Percentiles rank a stretch among this genome's conserved stretches.
These are phyloP conservation scores for Eimeria falciformis DNA, from an alignment of 169 alveolate species.

Conservation along the genomic window DNA sequence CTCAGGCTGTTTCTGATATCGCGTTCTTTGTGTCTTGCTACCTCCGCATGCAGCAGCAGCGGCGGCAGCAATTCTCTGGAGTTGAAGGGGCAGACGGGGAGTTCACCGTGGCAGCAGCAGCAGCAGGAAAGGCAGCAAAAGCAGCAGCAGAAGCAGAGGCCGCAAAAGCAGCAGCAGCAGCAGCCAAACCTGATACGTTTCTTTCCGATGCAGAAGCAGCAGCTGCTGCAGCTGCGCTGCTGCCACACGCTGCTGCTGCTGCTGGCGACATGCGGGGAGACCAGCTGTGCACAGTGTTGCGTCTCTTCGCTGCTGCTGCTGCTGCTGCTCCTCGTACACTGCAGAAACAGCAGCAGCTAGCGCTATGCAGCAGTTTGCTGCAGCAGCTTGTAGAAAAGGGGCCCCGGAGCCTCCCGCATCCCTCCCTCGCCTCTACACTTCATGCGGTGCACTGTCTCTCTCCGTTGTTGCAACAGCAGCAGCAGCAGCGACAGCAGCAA, in stretches of 20 bases:
- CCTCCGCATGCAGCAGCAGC: not conserved
- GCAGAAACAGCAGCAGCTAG: slow-evolving; percentile 42
- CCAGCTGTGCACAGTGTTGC: not conserved
- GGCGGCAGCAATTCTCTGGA: not conserved
- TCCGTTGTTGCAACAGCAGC: not conserved
- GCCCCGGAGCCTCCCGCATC: slow-evolving; percentile 3
- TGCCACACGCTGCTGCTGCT: slow-evolving; percentile 22
- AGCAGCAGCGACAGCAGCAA: not conserved
- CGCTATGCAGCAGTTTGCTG: slow-evolving; percentile 15
- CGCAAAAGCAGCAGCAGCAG: slow-evolving; percentile 18
- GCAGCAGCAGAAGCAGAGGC: not conserved
- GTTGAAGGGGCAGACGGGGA: too few relatives aligned
- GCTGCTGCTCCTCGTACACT: not conserved
- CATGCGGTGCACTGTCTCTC: not conserved
- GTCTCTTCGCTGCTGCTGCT: not conserved
- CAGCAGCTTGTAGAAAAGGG: slow-evolving; percentile 24
- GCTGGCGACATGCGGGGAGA: not conserved
- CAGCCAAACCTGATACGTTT: not conserved
- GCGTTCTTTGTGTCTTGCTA: not conserved
- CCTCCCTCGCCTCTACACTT: not conserved
- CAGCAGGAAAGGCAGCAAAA: too few relatives aligned
- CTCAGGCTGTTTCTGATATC: not conserved
- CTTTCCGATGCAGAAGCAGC: slow-evolving; percentile 21
- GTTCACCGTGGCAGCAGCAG: too few relatives aligned
- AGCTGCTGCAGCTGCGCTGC: slow-evolving; percentile 12